Evolutionary conservation across 1,284 basidiomycete species (phyloP).

Genomic region (Earliella scabrosa): DNA sequence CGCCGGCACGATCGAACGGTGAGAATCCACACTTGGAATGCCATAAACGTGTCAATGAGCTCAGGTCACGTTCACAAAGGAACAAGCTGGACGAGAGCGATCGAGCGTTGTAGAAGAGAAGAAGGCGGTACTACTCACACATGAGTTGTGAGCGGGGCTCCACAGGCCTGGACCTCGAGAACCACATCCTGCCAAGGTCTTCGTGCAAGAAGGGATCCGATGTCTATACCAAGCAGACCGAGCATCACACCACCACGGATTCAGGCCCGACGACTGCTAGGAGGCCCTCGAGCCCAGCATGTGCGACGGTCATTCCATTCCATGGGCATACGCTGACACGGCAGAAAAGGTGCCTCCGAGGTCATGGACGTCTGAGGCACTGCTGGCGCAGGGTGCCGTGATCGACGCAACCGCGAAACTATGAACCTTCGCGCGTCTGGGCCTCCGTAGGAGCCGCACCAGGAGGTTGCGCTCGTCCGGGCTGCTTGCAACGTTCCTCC

Average conservation of each 20-base stretch:
- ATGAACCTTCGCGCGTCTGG: constrained; percentile 2
- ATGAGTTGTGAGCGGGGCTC: background rate
- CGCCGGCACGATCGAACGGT: background rate
- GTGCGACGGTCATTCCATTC: background rate
- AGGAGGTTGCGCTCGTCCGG: background rate
- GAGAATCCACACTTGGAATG: background rate
- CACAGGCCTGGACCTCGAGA: background rate
- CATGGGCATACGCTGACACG: background rate
- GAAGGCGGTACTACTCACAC: background rate
- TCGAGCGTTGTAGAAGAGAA: background rate
- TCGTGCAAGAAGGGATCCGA: background rate
- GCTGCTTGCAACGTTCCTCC: background rate
- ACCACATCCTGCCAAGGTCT: background rate
- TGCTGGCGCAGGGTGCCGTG: background rate
- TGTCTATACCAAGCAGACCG: background rate
- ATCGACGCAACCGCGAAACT: constrained; percentile 7
- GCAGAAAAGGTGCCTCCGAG: background rate
- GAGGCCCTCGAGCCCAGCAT: background rate
- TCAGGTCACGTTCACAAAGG: background rate
- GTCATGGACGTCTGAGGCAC: background rate
- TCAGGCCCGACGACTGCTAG: background rate
- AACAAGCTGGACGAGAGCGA: background rate
- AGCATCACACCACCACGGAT: constrained; percentile 5
- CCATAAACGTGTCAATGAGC: background rate
- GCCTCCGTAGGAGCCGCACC: background rate